Percentiles rank a stretch among this genome's conserved stretches.
These are phyloP conservation scores for Blastomyces emzantsi DNA, from an alignment of 2,329 filamentous ascomycete species.

Conservation along the genomic window DNA sequence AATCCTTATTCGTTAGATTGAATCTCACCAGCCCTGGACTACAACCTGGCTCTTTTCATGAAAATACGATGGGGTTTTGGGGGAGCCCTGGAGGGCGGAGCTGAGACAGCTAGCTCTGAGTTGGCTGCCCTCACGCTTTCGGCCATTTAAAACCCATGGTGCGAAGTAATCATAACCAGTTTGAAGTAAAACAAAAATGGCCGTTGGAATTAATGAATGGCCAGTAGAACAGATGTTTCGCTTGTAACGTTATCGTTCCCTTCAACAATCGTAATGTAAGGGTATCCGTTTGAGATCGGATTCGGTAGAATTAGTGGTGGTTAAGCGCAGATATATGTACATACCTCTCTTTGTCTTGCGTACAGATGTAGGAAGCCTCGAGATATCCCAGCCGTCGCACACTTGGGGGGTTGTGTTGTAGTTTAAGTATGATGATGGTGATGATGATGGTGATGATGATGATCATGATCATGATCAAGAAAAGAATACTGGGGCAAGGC, in stretches of 20 bases:
- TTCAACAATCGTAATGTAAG: not conserved
- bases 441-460: too few species aligned
- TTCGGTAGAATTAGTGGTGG: not conserved
- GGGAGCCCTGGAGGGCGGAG: not conserved
- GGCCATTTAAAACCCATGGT: not conserved
- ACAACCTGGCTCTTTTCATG: not conserved
- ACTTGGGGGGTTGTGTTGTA: not conserved
- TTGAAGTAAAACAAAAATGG: not conserved
- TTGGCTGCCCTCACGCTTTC: not conserved
- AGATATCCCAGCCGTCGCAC: not conserved
- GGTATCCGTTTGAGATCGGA: not conserved
- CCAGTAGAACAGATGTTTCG: not conserved
- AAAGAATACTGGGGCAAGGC: too few species aligned
- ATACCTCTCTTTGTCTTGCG: not conserved
- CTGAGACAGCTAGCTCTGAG: not conserved
- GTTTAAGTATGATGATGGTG: too few species aligned
- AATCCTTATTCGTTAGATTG: not conserved
- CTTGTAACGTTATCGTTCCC: not conserved
- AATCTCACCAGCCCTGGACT: not conserved
- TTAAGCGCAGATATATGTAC: not conserved
- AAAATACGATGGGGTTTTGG: conserved; percentile 2
- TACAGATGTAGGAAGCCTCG: not conserved
- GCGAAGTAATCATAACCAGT: not conserved
- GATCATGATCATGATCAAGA: too few species aligned
- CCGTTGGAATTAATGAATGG: not conserved